phyloP scores from a whole-genome alignment of 75 land plant genomes.

The Picea sitchensis region DNA sequence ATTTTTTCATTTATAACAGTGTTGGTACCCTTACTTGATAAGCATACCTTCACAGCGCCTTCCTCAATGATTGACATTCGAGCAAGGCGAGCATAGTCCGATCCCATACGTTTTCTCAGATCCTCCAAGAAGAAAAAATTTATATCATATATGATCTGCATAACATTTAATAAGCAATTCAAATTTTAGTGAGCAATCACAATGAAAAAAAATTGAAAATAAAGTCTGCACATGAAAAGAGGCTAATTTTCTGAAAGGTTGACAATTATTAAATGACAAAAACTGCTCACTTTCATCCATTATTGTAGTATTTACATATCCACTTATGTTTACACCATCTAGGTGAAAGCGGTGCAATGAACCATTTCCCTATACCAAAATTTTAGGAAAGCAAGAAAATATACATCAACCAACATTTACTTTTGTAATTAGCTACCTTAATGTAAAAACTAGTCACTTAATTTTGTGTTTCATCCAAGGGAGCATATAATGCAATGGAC shows the following conservation, averaged over 20 bases:
- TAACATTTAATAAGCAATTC: background rate
- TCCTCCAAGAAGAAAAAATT: slow-evolving; percentile 64
- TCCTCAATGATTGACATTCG: slow-evolving; percentile 81
- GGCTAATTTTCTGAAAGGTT: background rate
- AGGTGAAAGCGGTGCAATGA: background rate
- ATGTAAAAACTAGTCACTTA: no score
- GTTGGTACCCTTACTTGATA: background rate
- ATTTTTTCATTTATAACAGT: background rate
- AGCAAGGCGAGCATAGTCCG: slow-evolving; percentile 53
- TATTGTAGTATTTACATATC: background rate
- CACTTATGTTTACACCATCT: background rate
- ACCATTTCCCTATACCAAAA: no score
- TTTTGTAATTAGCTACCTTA: no score
- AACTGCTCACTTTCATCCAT: background rate
- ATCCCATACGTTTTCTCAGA: slow-evolving; percentile 47
- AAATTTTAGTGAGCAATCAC: no score
- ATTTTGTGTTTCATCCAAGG: no score
- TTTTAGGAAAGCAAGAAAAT: no score
- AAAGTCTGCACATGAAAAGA: background rate
- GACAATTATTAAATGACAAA: background rate
- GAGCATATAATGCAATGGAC: no score
- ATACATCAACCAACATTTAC: no score
- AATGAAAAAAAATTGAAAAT: background rate
- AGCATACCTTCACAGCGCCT: slow-evolving; percentile 64
- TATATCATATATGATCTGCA: slow-evolving; percentile 78